These are phyloP conservation scores for Thielaviopsis musarum DNA, from an alignment of 2,329 filamentous ascomycete genomes.

Conservation along the genomic window DNA sequence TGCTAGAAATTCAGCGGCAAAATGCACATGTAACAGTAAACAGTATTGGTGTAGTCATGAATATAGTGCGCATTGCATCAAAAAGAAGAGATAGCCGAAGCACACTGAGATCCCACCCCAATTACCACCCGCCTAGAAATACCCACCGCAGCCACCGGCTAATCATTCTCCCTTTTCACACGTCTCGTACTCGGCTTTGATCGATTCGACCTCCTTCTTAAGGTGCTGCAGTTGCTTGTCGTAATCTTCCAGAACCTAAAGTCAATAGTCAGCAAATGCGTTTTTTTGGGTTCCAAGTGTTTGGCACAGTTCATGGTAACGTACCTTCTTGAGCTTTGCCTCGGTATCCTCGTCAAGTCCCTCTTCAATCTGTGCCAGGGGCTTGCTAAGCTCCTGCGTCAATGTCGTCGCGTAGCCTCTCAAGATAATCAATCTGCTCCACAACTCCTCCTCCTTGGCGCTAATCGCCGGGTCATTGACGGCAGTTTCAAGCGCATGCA, in stretches of 20 bases:
- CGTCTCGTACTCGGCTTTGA: conserved; percentile 38
- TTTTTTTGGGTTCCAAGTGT: no score
- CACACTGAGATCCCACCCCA: background rate
- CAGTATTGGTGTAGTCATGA: no score
- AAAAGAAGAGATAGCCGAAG: no score
- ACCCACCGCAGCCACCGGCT: background rate
- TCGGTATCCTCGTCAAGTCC: conserved; percentile 53
- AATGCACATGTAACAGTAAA: no score
- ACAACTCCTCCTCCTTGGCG: conserved; percentile 68
- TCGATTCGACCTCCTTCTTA: conserved; percentile 51
- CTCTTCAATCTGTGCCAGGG: conserved; percentile 37
- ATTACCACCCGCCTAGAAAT: background rate
- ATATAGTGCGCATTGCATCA: no score
- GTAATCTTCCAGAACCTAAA: conserved; percentile 61
- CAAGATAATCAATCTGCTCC: conserved; percentile 63
- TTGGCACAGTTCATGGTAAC: conserved; percentile 14
- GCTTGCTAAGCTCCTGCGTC: conserved; percentile 56
- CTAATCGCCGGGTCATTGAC: conserved; percentile 60
- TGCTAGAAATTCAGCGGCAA: no score
- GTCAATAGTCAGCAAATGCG: conserved; percentile 1
- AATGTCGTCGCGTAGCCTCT: conserved; percentile 56
- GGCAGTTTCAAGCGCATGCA: conserved; percentile 49
- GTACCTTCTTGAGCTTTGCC: conserved; percentile 57
- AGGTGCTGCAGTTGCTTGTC: conserved; percentile 65
- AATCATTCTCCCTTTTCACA: conserved; percentile 31